A percentile compares a stretch with the other conserved stretches of the same genome.
phyloP scores from a whole-genome alignment of 495 filamentous ascomycete genomes.

The Bryoglossum gracile region DNA sequence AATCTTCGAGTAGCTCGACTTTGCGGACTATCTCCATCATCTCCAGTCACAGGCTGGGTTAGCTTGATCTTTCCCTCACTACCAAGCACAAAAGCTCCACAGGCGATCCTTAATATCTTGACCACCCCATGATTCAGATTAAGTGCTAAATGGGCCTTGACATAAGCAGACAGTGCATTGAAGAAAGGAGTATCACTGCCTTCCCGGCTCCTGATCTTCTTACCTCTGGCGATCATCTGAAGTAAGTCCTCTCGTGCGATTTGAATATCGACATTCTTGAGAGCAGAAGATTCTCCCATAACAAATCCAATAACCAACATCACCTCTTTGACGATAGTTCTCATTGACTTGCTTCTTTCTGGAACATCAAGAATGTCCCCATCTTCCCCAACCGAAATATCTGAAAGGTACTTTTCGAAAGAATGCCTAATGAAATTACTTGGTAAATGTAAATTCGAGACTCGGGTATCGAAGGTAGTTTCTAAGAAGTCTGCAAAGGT shows the following conservation, averaged over 20 bases:
- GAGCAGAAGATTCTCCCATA: constrained; percentile 17
- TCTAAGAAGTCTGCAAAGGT: constrained; percentile 42
- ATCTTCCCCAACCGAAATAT: constrained; percentile 18
- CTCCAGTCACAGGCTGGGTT: constrained; percentile 25
- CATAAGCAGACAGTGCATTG: constrained; percentile 35
- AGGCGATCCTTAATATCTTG: constrained; percentile 42
- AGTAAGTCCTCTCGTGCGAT: constrained; percentile 33
- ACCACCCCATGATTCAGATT: constrained; percentile 39
- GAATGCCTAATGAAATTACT: constrained; percentile 29
- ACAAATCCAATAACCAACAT: constrained; percentile 19
- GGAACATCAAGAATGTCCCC: constrained; percentile 9
- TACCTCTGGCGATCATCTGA: constrained; percentile 14
- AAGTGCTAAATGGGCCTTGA: constrained; percentile 43
- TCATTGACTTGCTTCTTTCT: constrained; percentile 7
- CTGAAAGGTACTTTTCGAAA: constrained; percentile 22
- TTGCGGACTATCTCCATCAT: constrained; percentile 22
- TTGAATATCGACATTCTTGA: constrained; percentile 42
- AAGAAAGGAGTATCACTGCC: constrained; percentile 29
- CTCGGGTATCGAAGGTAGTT: constrained; percentile 45
- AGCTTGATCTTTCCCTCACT: constrained; percentile 47
- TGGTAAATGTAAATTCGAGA: constrained; percentile 35
- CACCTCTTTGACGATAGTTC: constrained; percentile 14
- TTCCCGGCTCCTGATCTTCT: constrained; percentile 10
- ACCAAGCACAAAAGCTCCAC: constrained; percentile 46
- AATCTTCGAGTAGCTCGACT: constrained; percentile 17